Percentiles rank a stretch among this genome's conserved stretches.
phyloP scores from a whole-genome alignment of 1,284 basidiomycete species.

The Papiliotrema fonsecae region DNA sequence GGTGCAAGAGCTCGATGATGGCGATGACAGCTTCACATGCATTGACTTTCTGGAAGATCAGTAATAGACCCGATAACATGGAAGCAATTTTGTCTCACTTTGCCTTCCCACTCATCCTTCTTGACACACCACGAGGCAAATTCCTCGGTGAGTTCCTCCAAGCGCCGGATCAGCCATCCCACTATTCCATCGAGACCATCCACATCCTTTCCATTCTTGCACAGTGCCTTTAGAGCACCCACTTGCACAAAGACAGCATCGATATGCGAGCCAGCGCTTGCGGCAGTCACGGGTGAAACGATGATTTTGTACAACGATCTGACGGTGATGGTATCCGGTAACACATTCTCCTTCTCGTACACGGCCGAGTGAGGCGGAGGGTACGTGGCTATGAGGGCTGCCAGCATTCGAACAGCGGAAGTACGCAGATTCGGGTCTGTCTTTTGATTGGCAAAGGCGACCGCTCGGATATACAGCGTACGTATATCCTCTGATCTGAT shows the following conservation, averaged over 20 bases:
- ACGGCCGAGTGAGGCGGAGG: conserved; percentile 24
- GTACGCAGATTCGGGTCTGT: conserved; percentile 29
- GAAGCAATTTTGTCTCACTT: not conserved
- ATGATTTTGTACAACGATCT: conserved; percentile 30
- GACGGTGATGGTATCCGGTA: conserved; percentile 25
- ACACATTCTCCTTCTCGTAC: conserved; percentile 8
- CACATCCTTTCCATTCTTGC: conserved; percentile 29
- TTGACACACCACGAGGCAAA: conserved; percentile 32
- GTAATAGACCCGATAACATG: conserved; percentile 15
- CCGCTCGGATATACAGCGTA: conserved; percentile 27
- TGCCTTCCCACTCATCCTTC: conserved; percentile 8
- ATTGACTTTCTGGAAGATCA: conserved; percentile 23
- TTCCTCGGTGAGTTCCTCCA: conserved; percentile 21
- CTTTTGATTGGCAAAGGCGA: conserved; percentile 20
- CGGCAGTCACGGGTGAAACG: conserved; percentile 8
- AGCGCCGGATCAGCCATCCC: conserved; percentile 27
- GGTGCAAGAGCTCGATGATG: conserved; percentile 32
- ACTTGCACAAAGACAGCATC: conserved; percentile 39
- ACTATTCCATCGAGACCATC: conserved; percentile 34
- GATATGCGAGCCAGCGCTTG: conserved; percentile 8
- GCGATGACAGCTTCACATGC: conserved; percentile 23
- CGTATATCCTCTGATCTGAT: conserved; percentile 14
- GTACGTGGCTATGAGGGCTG: conserved; percentile 27
- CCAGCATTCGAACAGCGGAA: conserved; percentile 35
- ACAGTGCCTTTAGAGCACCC: conserved; percentile 34